phyloP scores from a whole-genome alignment of 768 basidiomycete species.

The Trametes meyenii region DNA sequence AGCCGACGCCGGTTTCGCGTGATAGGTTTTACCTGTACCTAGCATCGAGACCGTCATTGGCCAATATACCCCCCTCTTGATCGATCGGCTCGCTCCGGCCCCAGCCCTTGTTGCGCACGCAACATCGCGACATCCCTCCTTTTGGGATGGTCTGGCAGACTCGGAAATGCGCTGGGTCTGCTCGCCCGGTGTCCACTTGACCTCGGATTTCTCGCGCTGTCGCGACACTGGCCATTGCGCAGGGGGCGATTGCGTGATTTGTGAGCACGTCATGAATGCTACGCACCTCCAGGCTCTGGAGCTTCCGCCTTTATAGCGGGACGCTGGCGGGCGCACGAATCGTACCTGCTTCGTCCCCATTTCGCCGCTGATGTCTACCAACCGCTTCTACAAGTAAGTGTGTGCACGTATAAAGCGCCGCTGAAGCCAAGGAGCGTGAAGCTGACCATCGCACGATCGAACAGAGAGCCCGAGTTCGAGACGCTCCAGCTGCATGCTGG shows the following conservation, averaged over 20 bases:
- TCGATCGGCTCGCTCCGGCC: too few relatives aligned
- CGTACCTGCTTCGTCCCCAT: not conserved
- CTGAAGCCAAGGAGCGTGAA: not conserved
- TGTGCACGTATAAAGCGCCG: not conserved
- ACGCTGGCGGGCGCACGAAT: not conserved
- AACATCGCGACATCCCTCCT: constrained; percentile 9
- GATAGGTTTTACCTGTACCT: too few relatives aligned
- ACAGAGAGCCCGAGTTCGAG: constrained; percentile 67
- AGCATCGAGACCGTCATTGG: too few relatives aligned
- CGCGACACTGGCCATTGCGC: constrained; percentile 2
- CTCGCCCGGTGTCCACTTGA: constrained; percentile 1
- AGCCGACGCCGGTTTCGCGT: too few relatives aligned
- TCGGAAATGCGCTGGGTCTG: not conserved
- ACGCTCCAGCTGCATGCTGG: constrained; percentile 83
- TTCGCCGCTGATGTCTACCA: constrained; percentile 14
- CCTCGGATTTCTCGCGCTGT: constrained; percentile 12
- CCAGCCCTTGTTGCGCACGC: not conserved
- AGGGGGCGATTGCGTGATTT: constrained; percentile 16
- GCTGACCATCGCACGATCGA: not conserved
- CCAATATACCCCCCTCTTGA: too few relatives aligned
- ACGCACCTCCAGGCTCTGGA: not conserved
- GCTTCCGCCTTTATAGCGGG: constrained; percentile 1
- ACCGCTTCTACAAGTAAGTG: constrained; percentile 17
- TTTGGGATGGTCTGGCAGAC: not conserved
- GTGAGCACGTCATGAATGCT: constrained; percentile 15